These are phyloP conservation scores for Populus euphratica DNA, from an alignment of 345 rosid species.

Conservation along the genomic window DNA sequence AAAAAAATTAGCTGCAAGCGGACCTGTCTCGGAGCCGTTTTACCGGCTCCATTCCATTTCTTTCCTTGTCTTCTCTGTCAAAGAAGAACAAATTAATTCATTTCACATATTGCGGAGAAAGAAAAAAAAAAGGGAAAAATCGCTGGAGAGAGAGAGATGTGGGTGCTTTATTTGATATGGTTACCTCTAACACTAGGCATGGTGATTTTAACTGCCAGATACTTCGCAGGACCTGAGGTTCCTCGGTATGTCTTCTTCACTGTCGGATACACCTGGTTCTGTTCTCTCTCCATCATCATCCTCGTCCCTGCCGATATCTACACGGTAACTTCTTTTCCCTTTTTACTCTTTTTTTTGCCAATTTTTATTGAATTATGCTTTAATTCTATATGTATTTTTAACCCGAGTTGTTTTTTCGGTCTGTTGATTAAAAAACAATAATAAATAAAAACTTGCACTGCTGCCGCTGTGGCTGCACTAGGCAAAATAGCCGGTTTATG, in stretches of 20 bases:
- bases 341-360: not conserved
- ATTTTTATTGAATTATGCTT: not conserved
- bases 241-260: constrained; percentile 90
- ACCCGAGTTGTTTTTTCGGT: not conserved
- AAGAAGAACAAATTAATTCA: not conserved
- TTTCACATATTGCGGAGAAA: not conserved
- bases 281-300: constrained; percentile 91
- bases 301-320: constrained; percentile 98
- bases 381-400: not conserved
- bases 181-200: constrained; percentile 91
- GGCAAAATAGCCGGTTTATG: not conserved
- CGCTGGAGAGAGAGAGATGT: constrained; percentile 38
- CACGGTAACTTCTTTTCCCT: constrained; percentile 46
- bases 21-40: constrained; percentile 12
- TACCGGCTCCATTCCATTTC: constrained; percentile 4
- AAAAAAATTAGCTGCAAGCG: not conserved
- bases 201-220: constrained; percentile 69
- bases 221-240: constrained; percentile 92
- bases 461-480: too few species aligned
- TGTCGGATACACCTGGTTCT: constrained; percentile 97
- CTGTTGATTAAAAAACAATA: too few species aligned
- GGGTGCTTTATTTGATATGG: constrained; percentile 98
- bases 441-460: too few species aligned
- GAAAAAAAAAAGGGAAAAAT: not conserved
- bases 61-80: not conserved